Conservation (phyloP, 495 filamentous ascomycete genomes). For the Glutinoglossum americanum region DNA sequence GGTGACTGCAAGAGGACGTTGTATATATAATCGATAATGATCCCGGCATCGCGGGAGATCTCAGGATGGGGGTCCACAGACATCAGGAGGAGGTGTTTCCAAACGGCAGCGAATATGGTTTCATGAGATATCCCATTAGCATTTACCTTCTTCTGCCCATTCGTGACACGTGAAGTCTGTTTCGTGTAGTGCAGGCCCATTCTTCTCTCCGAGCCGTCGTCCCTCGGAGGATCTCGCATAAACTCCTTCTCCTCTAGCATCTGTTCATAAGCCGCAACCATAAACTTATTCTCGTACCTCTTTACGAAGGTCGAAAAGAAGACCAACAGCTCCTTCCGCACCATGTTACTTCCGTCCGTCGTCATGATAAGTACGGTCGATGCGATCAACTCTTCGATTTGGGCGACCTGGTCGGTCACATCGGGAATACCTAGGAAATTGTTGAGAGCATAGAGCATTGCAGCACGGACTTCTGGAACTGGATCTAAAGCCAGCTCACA, state of each 20-base stretch:
- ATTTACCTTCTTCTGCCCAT: conserved; percentile 11
- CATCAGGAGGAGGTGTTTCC: conserved; percentile 79
- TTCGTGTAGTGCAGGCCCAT: conserved; percentile 32
- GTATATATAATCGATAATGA: conserved; percentile 70
- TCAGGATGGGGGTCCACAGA: conserved; percentile 91
- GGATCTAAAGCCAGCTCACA: conserved; percentile 66
- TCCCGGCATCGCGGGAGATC: conserved; percentile 59
- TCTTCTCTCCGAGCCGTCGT: conserved; percentile 32
- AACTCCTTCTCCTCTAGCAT: conserved; percentile 64
- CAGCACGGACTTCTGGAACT: conserved; percentile 78
- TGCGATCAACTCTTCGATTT: conserved; percentile 74
- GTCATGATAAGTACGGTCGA: conserved; percentile 69
- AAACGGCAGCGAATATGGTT: conserved; percentile 75
- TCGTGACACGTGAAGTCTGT: conserved; percentile 24
- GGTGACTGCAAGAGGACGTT: conserved; percentile 53
- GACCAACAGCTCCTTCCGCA: conserved; percentile 76
- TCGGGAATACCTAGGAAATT: conserved; percentile 88
- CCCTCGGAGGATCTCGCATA: conserved; percentile 23
- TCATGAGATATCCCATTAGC: conserved; percentile 42
- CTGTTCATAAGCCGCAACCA: conserved; percentile 83
- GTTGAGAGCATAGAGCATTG: conserved; percentile 80
- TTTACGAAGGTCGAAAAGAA: conserved; percentile 85
- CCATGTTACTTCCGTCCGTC: conserved; percentile 77
- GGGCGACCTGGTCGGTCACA: conserved; percentile 71
- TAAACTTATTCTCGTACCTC: conserved; percentile 77